Base-by-base conservation (phyloP, 495 filamentous ascomycete species). In the Penicillium dipodomyicola region DNA sequence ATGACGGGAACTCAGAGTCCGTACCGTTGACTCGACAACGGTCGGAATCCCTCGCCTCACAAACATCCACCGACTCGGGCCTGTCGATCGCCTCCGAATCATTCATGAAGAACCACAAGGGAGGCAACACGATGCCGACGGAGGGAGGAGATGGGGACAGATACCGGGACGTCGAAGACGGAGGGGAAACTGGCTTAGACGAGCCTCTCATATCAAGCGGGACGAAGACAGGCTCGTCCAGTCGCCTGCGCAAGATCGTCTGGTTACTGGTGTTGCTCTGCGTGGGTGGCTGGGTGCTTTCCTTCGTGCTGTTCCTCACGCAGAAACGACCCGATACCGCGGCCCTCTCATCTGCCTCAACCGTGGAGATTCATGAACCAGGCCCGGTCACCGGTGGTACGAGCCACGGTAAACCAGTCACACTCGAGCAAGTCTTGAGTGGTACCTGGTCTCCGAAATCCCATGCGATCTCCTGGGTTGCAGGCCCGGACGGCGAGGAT, bases 401-500 rank as follows among this genome's bases (percentile, higher is more conserved):
- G 30, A 89, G 87, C 27, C 81, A 81, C 32, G 91, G 90, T 12
- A 94, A 87, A 72, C 82, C 84, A 39, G 79, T 97, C 32, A 93
- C 89, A 3, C 73, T 97, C 15, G 84, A 93, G 47, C 87, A 96
- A 64, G 84, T 96, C 11, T 75, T 93, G 68, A 67, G 58, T 2
- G 89, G 92, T 15, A 66, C 79, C 64, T 98, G 92, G 91, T 72
- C 72, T 9, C 71, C 90, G 20, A 72, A 71, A 42, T 79, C 75
- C 43, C 90, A 93, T 65, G 80, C 79, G 25, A 89, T 97, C 52
- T 84, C 86, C 11, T 98, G 94, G 94, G 93, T 97, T 52, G 83
- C 83, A 9, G 90, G 91, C 7, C 80, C 91, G 23, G 79, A 88
- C 51, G 91, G 91, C 25, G 88, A 96, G 70, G 92, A 97, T 70